phyloP scores from a whole-genome alignment of 371 early-diverging fungal genomes.

The Mucor ambiguus region DNA sequence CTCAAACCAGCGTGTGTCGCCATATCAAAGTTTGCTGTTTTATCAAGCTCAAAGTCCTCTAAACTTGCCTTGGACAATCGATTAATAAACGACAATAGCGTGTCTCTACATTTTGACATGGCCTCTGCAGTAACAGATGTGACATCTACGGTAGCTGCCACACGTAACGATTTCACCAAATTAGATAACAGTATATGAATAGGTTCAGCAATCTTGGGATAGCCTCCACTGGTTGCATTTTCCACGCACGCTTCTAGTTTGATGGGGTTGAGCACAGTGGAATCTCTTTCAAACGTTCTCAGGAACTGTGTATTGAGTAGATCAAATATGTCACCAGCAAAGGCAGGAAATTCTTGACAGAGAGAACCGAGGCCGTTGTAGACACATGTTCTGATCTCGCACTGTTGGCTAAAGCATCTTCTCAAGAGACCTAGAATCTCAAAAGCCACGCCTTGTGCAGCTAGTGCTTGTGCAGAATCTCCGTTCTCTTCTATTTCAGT shows the following conservation, averaged over 20 bases:
- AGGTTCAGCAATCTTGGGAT: conserved; percentile 39
- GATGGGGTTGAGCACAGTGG: conserved; percentile 35
- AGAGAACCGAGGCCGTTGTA: conserved; percentile 57
- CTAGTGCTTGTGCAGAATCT: conserved; percentile 8
- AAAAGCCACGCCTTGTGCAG: conserved; percentile 35
- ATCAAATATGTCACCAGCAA: conserved; percentile 54
- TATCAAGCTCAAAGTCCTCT: conserved; percentile 62
- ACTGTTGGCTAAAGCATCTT: conserved; percentile 62
- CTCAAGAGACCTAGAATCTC: conserved; percentile 64
- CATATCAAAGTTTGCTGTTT: conserved; percentile 57
- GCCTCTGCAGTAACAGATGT: conserved; percentile 11
- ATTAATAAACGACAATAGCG: conserved; percentile 28
- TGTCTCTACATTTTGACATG: conserved; percentile 7
- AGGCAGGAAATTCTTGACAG: conserved; percentile 28
- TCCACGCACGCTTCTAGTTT: conserved; percentile 54
- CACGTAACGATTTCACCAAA: conserved; percentile 30
- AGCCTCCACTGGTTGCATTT: conserved; percentile 42
- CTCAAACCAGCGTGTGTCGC: conserved; percentile 49
- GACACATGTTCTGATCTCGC: conserved; percentile 49
- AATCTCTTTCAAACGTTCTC: conserved; percentile 36
- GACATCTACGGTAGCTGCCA: not conserved
- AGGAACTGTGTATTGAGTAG: conserved; percentile 55
- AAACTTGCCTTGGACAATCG: conserved; percentile 41
- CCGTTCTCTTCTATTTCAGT: conserved; percentile 12
- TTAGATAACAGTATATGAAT: conserved; percentile 40